These are phyloP conservation scores for Fraxinus pennsylvanica DNA, from an alignment of 257 asterid genomes.

Conservation along the genomic window DNA sequence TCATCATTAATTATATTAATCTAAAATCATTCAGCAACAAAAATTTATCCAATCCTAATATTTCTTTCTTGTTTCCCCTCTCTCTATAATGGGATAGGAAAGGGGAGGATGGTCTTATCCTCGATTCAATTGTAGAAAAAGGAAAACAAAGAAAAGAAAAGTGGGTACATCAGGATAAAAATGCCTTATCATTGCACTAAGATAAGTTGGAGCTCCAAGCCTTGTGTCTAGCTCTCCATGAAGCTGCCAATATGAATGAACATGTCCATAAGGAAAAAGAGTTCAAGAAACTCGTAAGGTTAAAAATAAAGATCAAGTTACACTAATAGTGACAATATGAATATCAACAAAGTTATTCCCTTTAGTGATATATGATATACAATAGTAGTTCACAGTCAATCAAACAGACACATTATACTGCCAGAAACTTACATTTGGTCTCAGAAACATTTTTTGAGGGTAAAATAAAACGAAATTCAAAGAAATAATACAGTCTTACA, in stretches of 20 bases:
- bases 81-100: neutral
- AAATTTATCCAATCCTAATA: constrained; percentile 4
- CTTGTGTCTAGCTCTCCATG: constrained; percentile 86
- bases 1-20: constrained; percentile 25
- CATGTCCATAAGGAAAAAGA: constrained; percentile 1
- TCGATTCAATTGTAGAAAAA: neutral
- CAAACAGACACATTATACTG: neutral
- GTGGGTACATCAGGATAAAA: constrained; percentile 60
- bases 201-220: constrained; percentile 64
- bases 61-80: neutral
- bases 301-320: neutral
- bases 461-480: neutral
- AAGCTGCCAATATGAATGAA: constrained; percentile 43
- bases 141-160: neutral
- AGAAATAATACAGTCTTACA: neutral
- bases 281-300: neutral
- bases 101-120: neutral
- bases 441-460: neutral
- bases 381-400: neutral
- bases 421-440: neutral
- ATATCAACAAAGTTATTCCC: constrained; percentile 12
- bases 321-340: neutral
- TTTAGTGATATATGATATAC: neutral
- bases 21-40: neutral
- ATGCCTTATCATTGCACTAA: constrained; percentile 65